Base-by-base conservation (phyloP, 139 green algal species). In the Chlorella sp. region DNA sequence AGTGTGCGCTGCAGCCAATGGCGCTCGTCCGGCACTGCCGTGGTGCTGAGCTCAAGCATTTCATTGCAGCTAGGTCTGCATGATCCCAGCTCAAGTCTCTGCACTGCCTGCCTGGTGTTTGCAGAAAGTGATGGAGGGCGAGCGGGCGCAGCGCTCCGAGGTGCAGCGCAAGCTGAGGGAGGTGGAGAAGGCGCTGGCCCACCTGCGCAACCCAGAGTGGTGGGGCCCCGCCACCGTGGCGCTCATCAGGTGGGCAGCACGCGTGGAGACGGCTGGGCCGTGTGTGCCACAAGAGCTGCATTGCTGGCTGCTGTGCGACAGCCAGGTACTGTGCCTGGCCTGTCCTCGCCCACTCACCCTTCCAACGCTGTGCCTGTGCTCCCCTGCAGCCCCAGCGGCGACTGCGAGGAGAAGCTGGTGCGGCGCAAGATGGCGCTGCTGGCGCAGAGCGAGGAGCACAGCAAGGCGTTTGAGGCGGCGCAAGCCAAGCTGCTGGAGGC, bases 61-160 rank as follows among this genome's bases (percentile, higher is more conserved):
- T n/a, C n/a, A n/a, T n/a, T n/a, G n/a, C n/a, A n/a, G n/a, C n/a
- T n/a, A n/a, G n/a, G n/a, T n/a, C n/a, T n/a, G n/a, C n/a, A n/a
- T n/a, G n/a, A n/a, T n/a, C n/a, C n/a, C n/a, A n/a, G n/a, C n/a
- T n/a, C n/a, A n/a, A n/a, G n/a, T n/a, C n/a, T n/a, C n/a, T n/a
- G n/a, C n/a, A n/a, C n/a, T n/a, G n/a, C n/a, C n/a, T n/a, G n/a
- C n/a, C n/a, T n/a, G n/a, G n/a, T n/a, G n/a, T n/a, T n/a, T 88
- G 82, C 81, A 84, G 26, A 87, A 92, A 63, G 90, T 97, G 60
- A 87, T 97, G 39, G 95, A 98, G 36, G 95, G 92, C 1, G 95
- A 98, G 89, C 91, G 96, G 67, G 95, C 93, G 51, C 91, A 88
- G 87, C 88, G 91, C 39, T 82, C 74, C 26, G 92, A 93, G 67